phyloP scores from a whole-genome alignment of 108 stramenopile genomes.

The Schizochytrium sp. region DNA sequence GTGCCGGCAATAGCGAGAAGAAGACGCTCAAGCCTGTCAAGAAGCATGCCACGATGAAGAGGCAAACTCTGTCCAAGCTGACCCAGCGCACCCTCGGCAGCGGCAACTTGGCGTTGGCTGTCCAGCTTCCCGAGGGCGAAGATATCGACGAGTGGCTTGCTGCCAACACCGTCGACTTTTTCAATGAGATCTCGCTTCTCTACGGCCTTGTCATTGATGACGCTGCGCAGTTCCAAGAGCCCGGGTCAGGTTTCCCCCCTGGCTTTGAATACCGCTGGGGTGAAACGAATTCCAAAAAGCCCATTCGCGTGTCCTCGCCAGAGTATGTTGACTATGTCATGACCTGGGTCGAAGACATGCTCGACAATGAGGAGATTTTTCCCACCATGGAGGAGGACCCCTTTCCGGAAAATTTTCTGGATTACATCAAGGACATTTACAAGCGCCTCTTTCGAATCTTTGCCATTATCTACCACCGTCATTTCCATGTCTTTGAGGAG shows the following conservation, averaged over 20 bases:
- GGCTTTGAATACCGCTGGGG: conserved; percentile 34
- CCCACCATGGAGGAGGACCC: background rate
- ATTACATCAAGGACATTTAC: conserved; percentile 35
- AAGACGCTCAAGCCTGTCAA: too few species aligned
- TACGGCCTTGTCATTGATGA: too few species aligned
- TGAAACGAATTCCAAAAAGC: background rate
- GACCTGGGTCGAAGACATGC: conserved; percentile 52
- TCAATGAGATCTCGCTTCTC: too few species aligned
- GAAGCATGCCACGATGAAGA: too few species aligned
- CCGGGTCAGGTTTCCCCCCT: conserved; percentile 17
- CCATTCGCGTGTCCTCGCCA: conserved; percentile 21
- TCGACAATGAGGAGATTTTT: conserved; percentile 40
- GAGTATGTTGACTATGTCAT: conserved; percentile 52
- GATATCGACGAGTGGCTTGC: too few species aligned
- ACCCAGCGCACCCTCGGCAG: too few species aligned
- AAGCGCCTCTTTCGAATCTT: conserved; percentile 48
- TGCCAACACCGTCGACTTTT: too few species aligned
- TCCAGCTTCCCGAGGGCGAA: too few species aligned
- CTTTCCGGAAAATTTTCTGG: conserved; percentile 43
- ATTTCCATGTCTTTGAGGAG: conserved; percentile 36
- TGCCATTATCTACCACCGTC: conserved; percentile 48
- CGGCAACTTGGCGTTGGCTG: too few species aligned
- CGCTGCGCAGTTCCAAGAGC: too few species aligned
- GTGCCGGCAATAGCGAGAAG: too few species aligned
- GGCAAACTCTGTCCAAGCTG: too few species aligned